Evolutionary conservation across 2,329 filamentous ascomycete genomes (phyloP), one percentile per base, ranked within the genome.

Genomic region (Ceratocystis lukuohia): DNA sequence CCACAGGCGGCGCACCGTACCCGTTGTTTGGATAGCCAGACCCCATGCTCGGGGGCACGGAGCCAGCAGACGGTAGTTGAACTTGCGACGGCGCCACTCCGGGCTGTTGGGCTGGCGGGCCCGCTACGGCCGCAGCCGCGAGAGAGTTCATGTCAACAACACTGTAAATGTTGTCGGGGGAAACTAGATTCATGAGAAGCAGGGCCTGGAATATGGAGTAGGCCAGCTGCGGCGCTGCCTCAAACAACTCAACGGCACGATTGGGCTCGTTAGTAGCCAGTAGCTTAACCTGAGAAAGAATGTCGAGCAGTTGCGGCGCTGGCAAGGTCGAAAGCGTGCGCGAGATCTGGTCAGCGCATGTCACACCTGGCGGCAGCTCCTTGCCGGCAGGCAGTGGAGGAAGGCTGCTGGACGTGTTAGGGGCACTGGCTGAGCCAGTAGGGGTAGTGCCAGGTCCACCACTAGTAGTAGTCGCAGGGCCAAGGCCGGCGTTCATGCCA

Each of bases 131-230:
- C 81, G 65, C 33, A 17, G 74, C 68, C 0, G 74, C 71, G 2
- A 76, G 73, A 10, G 74, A 75, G 37, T 73, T 74, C 3, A 79
- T 77, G 72, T 95, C 89, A 65, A 96, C 82, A 37, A 97, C 89
- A 3, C 88, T 87, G 69, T 87, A 84, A 65, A 97, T 86, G 2
- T 91, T 86, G 71, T 87, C 86, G 15, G 90, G 88, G 67, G 94
- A 93, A 66, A 97, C 91, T 8, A 97, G 85, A 59, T 91, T 91
- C 84, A 97, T 94, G 46, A 96, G 84, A 1, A 97, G 84, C 8
- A 97, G 82, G 28, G 92, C 89, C 76, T 97, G 93, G 77, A 97
- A 97, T 70, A 97, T 88, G 67, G 94, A 94, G 72, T 96, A 97
- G 3, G 90, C 86, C 57, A 99, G 85, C 76, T 99, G 94, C 0